These are phyloP conservation scores for Calycina herbarum DNA, from an alignment of 2,329 filamentous ascomycete species.

Conservation along the genomic window DNA sequence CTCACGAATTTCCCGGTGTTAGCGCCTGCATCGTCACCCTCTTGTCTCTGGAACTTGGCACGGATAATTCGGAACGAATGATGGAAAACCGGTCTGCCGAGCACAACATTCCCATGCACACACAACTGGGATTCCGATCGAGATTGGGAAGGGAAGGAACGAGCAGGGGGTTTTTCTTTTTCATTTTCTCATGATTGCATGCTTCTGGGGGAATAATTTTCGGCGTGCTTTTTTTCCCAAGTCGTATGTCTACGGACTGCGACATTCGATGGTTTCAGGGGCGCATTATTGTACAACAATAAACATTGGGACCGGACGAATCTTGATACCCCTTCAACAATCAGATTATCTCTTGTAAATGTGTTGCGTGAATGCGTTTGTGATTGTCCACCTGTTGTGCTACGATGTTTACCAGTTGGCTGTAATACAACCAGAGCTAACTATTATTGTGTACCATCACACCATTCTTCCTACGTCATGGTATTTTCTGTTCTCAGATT, in stretches of 20 bases:
- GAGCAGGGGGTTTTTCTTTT: background rate
- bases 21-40: constrained; percentile 17
- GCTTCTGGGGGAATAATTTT: background rate
- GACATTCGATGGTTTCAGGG: constrained; percentile 16
- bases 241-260: constrained; percentile 30
- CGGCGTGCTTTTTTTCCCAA: constrained; percentile 18
- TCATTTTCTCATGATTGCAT: background rate
- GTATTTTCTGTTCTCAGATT: too few relatives aligned
- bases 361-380: background rate
- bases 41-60: constrained; percentile 20
- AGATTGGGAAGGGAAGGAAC: background rate
- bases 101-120: background rate
- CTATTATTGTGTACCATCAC: background rate
- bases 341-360: background rate
- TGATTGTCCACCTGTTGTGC: background rate
- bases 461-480: too few relatives aligned
- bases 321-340: constrained; percentile 15
- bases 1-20: constrained; percentile 19
- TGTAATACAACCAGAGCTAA: background rate
- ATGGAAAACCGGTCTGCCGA: background rate
- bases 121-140: background rate
- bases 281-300: constrained; percentile 13
- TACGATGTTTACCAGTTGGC: background rate
- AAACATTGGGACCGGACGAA: constrained; percentile 15
- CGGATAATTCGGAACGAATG: constrained; percentile 22